Conservation (phyloP, 306 rosid species). For the Cucurbita pepo region DNA sequence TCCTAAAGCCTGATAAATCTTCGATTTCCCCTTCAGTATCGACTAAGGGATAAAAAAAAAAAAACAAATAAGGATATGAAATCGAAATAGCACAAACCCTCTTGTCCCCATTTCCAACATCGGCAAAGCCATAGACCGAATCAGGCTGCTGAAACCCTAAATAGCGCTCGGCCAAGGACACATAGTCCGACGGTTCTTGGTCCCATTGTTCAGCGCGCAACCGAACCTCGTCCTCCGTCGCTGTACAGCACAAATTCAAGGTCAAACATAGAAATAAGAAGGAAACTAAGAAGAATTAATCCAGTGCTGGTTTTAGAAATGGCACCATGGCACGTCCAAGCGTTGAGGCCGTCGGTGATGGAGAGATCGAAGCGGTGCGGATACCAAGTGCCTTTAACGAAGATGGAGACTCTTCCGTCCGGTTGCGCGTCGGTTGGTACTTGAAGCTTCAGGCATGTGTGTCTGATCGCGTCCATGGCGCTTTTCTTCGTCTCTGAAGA, state of each 20-base stretch:
- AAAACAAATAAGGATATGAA: neutral
- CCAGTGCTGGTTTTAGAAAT: neutral
- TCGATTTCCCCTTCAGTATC: neutral
- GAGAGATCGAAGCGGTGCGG: constrained; percentile 43
- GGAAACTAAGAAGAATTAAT: neutral
- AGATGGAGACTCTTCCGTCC: constrained; percentile 23
- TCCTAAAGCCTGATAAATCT: neutral
- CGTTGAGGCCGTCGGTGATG: constrained; percentile 49
- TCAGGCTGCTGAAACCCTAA: constrained; percentile 62
- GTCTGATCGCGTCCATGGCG: constrained; percentile 30
- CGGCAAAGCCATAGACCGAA: constrained; percentile 46
- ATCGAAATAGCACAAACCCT: constrained; percentile 23
- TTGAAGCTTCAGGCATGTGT: constrained; percentile 56
- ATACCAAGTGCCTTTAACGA: constrained; percentile 61
- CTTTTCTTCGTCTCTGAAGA: neutral
- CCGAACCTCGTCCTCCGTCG: constrained; percentile 51
- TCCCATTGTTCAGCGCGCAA: constrained; percentile 89
- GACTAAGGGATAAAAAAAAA: neutral
- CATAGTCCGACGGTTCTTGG: constrained; percentile 49
- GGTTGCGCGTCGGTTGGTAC: constrained; percentile 6
- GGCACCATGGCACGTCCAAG: constrained; percentile 61
- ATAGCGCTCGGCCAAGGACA: constrained; percentile 47
- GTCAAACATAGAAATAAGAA: neutral
- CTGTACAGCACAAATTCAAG: constrained; percentile 9
- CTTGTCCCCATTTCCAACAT: constrained; percentile 53